phyloP scores from a whole-genome alignment of 805 yeast species.

The Starmerella stigmatis region DNA sequence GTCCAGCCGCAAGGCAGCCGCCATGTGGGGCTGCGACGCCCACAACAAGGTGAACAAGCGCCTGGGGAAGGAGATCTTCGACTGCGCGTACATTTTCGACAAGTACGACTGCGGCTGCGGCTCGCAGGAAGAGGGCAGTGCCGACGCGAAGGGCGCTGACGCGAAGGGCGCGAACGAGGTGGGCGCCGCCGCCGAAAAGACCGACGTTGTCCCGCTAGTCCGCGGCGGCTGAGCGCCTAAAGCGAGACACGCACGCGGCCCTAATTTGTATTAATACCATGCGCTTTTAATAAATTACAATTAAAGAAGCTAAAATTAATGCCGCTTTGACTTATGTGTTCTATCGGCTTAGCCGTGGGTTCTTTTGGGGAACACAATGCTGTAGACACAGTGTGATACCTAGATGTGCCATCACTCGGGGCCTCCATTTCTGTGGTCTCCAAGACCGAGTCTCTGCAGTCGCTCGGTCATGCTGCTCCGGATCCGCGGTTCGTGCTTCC shows the following conservation, averaged over 20 bases:
- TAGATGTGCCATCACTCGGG: too few species aligned
- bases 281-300: too few species aligned
- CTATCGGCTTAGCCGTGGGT: too few species aligned
- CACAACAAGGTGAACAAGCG: conserved; percentile 78
- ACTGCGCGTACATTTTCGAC: conserved; percentile 73
- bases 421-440: too few species aligned
- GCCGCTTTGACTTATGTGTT: background rate
- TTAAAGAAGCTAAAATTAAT: too few species aligned
- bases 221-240: background rate
- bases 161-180: background rate
- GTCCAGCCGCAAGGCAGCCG: conserved; percentile 63
- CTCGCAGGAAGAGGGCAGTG: conserved; percentile 43
- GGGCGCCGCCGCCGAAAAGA: background rate
- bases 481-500: conserved; percentile 11
- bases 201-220: background rate
- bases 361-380: too few species aligned
- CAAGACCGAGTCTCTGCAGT: conserved; percentile 2
- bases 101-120: conserved; percentile 98
- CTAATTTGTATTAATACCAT: too few species aligned
- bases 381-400: too few species aligned
- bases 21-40: conserved; percentile 90
- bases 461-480: conserved; percentile 5
- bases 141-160: background rate
- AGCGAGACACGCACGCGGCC: too few species aligned
- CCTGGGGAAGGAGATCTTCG: conserved; percentile 60